Conservation (phyloP, 257 asterid genomes). For the Solanum piurae region DNA sequence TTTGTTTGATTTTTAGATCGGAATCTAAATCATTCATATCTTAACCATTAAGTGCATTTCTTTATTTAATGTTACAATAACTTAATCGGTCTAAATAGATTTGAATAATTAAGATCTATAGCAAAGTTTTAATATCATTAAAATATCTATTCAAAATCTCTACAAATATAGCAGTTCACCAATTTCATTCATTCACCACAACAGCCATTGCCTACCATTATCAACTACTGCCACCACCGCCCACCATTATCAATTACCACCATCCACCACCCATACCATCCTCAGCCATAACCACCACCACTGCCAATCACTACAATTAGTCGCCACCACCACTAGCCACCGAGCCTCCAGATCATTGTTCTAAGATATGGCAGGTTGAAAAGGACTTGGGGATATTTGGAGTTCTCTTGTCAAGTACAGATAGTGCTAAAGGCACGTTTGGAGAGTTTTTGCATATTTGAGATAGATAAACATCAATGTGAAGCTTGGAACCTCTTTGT, state of each 20-base stretch:
- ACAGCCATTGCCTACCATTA: neutral
- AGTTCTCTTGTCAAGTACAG: neutral
- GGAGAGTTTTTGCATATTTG: neutral
- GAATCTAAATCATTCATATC: neutral
- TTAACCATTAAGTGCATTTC: neutral
- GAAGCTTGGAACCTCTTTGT: neutral
- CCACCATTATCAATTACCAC: neutral
- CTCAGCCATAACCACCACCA: neutral
- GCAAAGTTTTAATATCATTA: neutral
- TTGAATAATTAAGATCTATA: neutral
- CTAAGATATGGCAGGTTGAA: neutral
- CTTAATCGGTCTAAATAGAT: neutral
- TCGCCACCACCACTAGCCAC: neutral
- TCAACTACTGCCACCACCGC: neutral
- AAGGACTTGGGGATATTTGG: neutral
- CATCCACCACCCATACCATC: neutral
- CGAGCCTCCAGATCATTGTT: neutral
- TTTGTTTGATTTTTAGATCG: neutral
- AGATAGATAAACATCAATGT: neutral
- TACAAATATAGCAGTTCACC: neutral
- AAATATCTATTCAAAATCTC: neutral
- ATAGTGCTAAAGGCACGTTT: neutral
- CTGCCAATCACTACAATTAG: neutral
- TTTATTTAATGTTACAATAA: neutral
- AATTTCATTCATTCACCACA: neutral